Percentiles rank a stretch among this genome's conserved stretches.
phyloP scores from a whole-genome alignment of 2,329 filamentous ascomycete genomes.

The Aspergillus clavatus region DNA sequence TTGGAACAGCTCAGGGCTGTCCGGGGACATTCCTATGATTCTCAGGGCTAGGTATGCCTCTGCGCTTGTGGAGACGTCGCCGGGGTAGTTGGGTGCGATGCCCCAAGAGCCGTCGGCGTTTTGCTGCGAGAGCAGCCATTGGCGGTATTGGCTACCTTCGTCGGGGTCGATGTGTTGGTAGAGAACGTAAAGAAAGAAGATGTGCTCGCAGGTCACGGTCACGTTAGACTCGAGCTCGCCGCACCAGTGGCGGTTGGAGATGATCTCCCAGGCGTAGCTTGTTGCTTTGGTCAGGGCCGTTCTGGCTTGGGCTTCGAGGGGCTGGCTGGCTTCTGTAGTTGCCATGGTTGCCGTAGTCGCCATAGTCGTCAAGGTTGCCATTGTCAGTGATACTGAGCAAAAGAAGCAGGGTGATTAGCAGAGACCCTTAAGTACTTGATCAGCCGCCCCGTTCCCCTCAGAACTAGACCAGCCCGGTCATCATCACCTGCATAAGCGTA shows the following conservation, averaged over 20 bases:
- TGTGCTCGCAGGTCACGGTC: conserved; percentile 24
- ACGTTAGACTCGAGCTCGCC: conserved; percentile 20
- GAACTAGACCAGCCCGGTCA: not conserved
- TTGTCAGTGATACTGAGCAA: not conserved
- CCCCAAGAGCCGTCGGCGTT: conserved; percentile 28
- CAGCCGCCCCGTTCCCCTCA: not conserved
- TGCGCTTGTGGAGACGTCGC: conserved; percentile 23
- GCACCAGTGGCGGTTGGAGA: conserved; percentile 17
- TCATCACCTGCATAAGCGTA: not conserved
- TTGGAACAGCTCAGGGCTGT: conserved; percentile 9
- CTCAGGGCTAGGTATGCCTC: conserved; percentile 33
- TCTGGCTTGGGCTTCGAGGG: not conserved
- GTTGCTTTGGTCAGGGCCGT: not conserved
- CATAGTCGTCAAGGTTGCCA: not conserved
- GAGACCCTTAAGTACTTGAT: not conserved
- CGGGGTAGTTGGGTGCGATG: conserved; percentile 18
- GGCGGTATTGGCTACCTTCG: not conserved
- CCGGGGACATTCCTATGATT: conserved; percentile 21
- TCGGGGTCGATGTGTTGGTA: conserved; percentile 11
- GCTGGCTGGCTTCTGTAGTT: not conserved
- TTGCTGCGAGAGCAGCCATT: conserved; percentile 16
- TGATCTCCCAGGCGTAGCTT: not conserved
- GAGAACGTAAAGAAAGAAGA: conserved; percentile 20
- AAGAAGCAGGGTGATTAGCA: not conserved
- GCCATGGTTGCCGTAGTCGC: not conserved